A percentile compares a stretch with the other conserved stretches of the same genome.
phyloP scores from a whole-genome alignment of 331 rosid genomes.

The Cucumis variabilis region DNA sequence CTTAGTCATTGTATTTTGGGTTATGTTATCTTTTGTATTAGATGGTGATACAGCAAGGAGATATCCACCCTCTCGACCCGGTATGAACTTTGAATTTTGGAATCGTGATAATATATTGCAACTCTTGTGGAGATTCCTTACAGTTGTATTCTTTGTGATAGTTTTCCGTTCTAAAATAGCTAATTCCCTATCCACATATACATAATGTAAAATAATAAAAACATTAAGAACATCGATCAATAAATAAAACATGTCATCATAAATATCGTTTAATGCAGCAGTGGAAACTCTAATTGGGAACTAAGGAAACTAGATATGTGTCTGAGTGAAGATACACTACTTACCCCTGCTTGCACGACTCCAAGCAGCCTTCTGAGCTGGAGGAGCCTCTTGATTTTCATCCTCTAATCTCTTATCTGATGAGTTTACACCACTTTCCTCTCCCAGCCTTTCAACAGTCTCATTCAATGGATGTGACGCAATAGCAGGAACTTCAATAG shows the following conservation, averaged over 20 bases:
- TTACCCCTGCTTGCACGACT: constrained; percentile 77
- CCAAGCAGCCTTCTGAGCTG: constrained; percentile 46
- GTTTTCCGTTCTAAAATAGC: background rate
- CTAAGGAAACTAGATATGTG: background rate
- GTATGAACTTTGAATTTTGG: background rate
- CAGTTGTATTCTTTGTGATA: background rate
- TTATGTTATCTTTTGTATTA: background rate
- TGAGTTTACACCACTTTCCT: constrained; percentile 56
- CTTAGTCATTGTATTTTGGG: background rate
- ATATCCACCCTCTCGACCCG: background rate
- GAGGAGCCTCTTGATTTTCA: constrained; percentile 59
- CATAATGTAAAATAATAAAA: background rate
- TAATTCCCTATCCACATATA: background rate
- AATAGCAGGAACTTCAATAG: constrained; percentile 45
- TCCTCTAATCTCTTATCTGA: constrained; percentile 57
- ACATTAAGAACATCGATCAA: background rate
- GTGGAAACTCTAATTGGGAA: background rate
- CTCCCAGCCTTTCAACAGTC: constrained; percentile 45
- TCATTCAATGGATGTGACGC: constrained; percentile 41
- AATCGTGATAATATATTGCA: background rate
- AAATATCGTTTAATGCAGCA: background rate
- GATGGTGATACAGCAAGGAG: background rate
- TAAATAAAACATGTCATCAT: background rate
- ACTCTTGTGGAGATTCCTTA: background rate
- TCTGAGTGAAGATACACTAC: constrained; percentile 24